Evolutionary conservation across 495 filamentous ascomycete species (phyloP), one percentile per base, ranked within the genome.

Genomic region (Penicillium antarcticum): DNA sequence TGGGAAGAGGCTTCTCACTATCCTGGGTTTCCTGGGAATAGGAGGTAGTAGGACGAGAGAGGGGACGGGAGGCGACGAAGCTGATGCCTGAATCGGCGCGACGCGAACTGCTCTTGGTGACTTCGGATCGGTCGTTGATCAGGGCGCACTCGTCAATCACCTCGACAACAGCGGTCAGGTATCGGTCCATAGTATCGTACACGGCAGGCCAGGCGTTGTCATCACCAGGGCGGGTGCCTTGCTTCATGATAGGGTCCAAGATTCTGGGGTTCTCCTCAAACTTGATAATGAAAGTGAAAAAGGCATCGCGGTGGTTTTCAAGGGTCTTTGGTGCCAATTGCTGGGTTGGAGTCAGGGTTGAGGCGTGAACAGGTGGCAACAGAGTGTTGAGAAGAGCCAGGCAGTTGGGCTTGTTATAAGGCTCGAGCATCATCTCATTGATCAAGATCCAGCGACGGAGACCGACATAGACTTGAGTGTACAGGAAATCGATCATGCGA

Each of bases 331-430:
- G 64, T 5, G 80, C 83, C 49, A 87, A 69, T 41, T 80, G 74
- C n/a, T 74, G 57, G 16, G 80, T 82, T 0, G 82, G 80, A 21
- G 67, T 64, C 5, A 66, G 55, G 16, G 76, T 76, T 2, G 73
- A 69, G 5, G 70, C 62, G 42, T 70, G 75, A 26, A 74, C 63
- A 17, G 77, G 82, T 16, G 86, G 86, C 55, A 87, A 85, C n/a
- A 90, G 74, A 19, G 86, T 88, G 69, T 90, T 90, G 34, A 90
- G 79, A 79, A 89, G 84, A 44, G 84, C 87, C 46, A 87, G 76
- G 65, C 85, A 85, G 57, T 87, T 88, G 60, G 76, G 76, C 58
- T 85, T 85, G 67, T 81, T 82, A 68, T 83, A 83, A 0, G 83
- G 83, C 43, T 76, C 70, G 16, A 86, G 68, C 23, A 82, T 77